Conservation (phyloP, 805 yeast genomes). For the Tetrapisispora arboricola region DNA sequence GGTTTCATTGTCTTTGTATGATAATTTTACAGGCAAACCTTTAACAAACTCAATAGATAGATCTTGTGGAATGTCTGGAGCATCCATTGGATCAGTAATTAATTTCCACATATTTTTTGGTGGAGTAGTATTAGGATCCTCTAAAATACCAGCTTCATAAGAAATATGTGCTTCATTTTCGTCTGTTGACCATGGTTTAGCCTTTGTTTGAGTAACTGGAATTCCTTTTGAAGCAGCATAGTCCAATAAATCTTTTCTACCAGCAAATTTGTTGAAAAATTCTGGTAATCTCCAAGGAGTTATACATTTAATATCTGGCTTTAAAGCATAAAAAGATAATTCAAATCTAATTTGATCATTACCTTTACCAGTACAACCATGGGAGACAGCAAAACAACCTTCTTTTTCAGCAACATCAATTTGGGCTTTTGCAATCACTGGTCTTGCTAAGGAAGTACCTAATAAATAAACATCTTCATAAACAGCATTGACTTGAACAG, state of each 20-base stretch:
- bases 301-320: conserved; percentile 92
- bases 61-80: conserved; percentile 89
- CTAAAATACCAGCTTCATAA: conserved; percentile 98
- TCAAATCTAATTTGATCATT: conserved; percentile 99
- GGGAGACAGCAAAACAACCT: conserved; percentile 97
- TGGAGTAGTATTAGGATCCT: conserved; percentile 97
- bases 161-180: conserved; percentile 99
- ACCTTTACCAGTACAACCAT: conserved; percentile 99
- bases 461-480: conserved; percentile 94
- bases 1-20: conserved; percentile 49
- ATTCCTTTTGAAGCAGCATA: conserved; percentile 88
- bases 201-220: conserved; percentile 93
- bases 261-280: conserved; percentile 92
- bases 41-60: conserved; percentile 70
- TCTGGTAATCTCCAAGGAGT: conserved; percentile 99
- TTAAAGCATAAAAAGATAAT: conserved; percentile 90
- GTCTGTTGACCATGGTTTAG: conserved; percentile 99
- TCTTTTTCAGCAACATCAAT: conserved; percentile 93
- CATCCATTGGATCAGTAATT: conserved; percentile 90
- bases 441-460: conserved; percentile 98
- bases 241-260: conserved; percentile 91
- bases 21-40: conserved; percentile 81
- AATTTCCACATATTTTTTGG: conserved; percentile 99
- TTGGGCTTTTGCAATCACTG: conserved; percentile 97
- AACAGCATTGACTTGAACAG: conserved; percentile 94